These are phyloP conservation scores for Stephania yunnanensis DNA, from an alignment of 164 flowering plant species.

Conservation along the genomic window DNA sequence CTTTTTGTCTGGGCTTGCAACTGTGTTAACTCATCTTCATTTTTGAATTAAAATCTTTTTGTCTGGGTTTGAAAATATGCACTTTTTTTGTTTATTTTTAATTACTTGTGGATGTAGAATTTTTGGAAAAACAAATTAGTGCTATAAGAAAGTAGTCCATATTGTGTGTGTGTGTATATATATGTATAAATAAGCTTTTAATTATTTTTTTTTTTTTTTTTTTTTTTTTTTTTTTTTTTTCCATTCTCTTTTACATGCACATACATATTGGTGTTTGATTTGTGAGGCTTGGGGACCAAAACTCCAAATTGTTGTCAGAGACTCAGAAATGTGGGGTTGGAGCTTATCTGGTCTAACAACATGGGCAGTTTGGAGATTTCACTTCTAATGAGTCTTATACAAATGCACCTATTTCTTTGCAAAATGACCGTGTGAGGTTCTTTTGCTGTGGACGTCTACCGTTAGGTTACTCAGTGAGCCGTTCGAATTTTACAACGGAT, in stretches of 20 bases:
- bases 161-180: too few relatives aligned
- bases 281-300: slow-evolving; percentile 2
- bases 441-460: too few relatives aligned
- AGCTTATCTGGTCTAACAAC: background rate
- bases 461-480: too few relatives aligned
- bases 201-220: background rate
- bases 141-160: background rate
- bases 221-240: too few relatives aligned
- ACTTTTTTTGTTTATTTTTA: slow-evolving; percentile 1
- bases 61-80: background rate
- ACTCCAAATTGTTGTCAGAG: slow-evolving; percentile 8
- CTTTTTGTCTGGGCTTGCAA: slow-evolving; percentile 25
- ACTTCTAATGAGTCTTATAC: background rate
- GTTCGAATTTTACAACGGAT: too few relatives aligned
- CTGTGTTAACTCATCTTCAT: background rate
- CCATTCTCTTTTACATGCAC: too few relatives aligned
- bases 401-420: too few relatives aligned
- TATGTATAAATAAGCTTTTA: background rate
- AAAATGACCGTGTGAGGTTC: too few relatives aligned
- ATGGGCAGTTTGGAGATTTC: background rate
- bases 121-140: slow-evolving; percentile 22
- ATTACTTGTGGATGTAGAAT: slow-evolving; percentile 41
- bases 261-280: too few relatives aligned
- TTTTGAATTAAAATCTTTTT: background rate
- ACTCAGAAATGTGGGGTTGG: slow-evolving; percentile 4